Evolutionary conservation across 805 yeast genomes (phyloP).

Genomic region (Starmerella apis): DNA sequence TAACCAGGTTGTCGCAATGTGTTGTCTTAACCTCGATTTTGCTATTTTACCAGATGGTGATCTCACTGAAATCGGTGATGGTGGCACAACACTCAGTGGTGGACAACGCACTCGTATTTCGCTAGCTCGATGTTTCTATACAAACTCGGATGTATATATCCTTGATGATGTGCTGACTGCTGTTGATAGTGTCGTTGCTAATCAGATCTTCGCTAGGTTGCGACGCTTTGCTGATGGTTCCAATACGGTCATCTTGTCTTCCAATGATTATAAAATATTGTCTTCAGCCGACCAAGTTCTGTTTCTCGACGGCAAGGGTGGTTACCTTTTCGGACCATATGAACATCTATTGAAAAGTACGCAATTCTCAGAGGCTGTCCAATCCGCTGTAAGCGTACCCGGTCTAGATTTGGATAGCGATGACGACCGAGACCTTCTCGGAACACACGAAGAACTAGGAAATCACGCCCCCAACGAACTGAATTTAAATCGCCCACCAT

Average conservation of each 20-base stretch:
- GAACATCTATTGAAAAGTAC: conserved; percentile 37
- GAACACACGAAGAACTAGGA: not conserved
- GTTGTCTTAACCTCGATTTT: conserved; percentile 18
- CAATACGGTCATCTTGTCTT: conserved; percentile 65
- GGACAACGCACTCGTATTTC: conserved; percentile 82
- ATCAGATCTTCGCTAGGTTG: conserved; percentile 49
- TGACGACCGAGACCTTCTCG: not conserved
- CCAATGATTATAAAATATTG: conserved; percentile 68
- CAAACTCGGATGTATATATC: conserved; percentile 50
- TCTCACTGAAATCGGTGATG: conserved; percentile 63
- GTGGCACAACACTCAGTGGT: conserved; percentile 78
- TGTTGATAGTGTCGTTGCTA: conserved; percentile 80
- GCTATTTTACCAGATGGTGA: conserved; percentile 15
- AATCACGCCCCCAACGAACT: not conserved
- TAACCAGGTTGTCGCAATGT: conserved; percentile 9
- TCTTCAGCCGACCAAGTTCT: conserved; percentile 58
- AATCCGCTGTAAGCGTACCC: conserved; percentile 8
- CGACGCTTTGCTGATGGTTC: conserved; percentile 49
- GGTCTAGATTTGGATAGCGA: conserved; percentile 4
- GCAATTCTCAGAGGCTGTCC: conserved; percentile 1
- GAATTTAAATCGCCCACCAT: not conserved
- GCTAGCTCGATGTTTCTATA: conserved; percentile 70
- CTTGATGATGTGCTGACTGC: conserved; percentile 78
- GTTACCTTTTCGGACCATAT: conserved; percentile 47
- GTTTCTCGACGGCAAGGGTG: conserved; percentile 39